Evolutionary conservation across 257 asterid genomes (phyloP), one percentile per base, ranked within the genome.

Genomic region (Nemophila menziesii): DNA sequence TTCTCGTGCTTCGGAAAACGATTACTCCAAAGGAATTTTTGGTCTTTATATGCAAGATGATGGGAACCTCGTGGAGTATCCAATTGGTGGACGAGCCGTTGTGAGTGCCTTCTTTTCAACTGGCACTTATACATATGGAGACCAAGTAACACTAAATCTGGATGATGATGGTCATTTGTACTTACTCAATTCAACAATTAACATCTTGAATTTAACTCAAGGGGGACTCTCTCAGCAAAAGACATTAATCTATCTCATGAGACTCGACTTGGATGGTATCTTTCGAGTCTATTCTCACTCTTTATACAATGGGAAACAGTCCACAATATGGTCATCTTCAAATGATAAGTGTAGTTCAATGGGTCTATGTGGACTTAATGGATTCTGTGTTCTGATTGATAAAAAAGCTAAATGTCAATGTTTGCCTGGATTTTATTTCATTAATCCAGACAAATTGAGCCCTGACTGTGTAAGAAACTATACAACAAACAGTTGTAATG

Each of bases 41-140:
- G 45, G 57, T 17, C 56, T 70, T 5, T 6, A 2, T 8, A 77
- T 73, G 87, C 79, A 77, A 52, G 0, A 0, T 0, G 89, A 79
- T 29, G 80, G 78, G 3, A 43, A 72, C 57, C 80, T 79, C 15
- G 80, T 79, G 18, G 63, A 56, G 49, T 79, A 79, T 33, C 68
- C 77, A 0, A 45, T 33, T 20, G 38, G 20, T 5, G 19, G 50
- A 2, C 39, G 45, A 14, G 53, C 27, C 12, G 2, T 12, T 2
- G 0, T 4, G 11, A 43, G 56, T 27, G 14, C 82, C 22, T 79
- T 75, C 52, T 75, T 43, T 19, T 0, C 47, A 11, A 13, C 72
- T 3, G 8, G 0, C 3, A 64, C 72, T 0, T 0, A 0, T 9
- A 55, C 58, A 22, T 0, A 0, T 0, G 71, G 73, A 19, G 6